Conservation (phyloP, 1,284 basidiomycete species). For the Cystobasidium pallidum region DNA sequence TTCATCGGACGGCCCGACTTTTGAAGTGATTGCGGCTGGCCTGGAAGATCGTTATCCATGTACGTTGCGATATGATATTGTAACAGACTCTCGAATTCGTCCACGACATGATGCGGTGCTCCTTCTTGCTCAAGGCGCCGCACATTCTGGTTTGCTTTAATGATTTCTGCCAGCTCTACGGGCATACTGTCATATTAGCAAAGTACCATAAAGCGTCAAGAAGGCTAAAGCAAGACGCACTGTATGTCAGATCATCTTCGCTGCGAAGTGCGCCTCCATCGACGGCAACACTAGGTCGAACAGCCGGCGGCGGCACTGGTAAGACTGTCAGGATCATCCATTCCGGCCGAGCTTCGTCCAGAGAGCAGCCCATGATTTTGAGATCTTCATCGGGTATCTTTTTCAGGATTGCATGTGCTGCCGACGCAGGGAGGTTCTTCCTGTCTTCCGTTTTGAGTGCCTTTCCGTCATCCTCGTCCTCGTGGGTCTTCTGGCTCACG, state of each 20-base stretch:
- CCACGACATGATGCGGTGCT: slow-evolving; percentile 92
- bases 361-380: slow-evolving; percentile 87
- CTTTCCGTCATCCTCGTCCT: slow-evolving; percentile 67
- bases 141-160: slow-evolving; percentile 91
- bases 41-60: slow-evolving; percentile 99
- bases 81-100: slow-evolving; percentile 93
- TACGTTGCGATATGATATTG: slow-evolving; percentile 99
- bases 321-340: slow-evolving; percentile 99
- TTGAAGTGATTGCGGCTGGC: slow-evolving; percentile 94
- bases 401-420: slow-evolving; percentile 72
- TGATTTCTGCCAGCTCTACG: slow-evolving; percentile 83
- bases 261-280: slow-evolving; percentile 95
- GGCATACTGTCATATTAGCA: background rate
- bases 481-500: slow-evolving; percentile 91
- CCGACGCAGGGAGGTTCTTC: slow-evolving; percentile 42
- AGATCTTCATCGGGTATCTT: slow-evolving; percentile 91
- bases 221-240: background rate
- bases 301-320: slow-evolving; percentile 96
- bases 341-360: slow-evolving; percentile 94
- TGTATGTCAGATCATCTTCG: slow-evolving; percentile 99
- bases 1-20: slow-evolving; percentile 98
- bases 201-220: background rate
- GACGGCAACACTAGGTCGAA: slow-evolving; percentile 94
- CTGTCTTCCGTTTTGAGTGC: slow-evolving; percentile 43
- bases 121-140: slow-evolving; percentile 94